Evolutionary conservation across 441 rosid species (phyloP).

Genomic region (Aquilaria agallochum): DNA sequence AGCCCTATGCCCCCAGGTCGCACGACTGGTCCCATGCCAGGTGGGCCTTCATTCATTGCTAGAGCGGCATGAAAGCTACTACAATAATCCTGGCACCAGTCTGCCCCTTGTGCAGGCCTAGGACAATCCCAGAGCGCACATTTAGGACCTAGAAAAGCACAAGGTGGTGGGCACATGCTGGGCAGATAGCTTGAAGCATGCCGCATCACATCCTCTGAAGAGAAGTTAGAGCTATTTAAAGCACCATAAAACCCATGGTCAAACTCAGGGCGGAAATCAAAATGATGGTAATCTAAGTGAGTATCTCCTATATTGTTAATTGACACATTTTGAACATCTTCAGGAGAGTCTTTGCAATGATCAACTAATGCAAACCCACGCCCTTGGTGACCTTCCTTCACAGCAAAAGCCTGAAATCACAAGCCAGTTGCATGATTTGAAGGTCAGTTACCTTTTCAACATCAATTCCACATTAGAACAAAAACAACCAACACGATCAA

Average conservation of each 20-base stretch:
- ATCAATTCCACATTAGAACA: slow-evolving; percentile 4
- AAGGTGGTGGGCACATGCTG: slow-evolving; percentile 73
- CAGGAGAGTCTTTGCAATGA: slow-evolving; percentile 57
- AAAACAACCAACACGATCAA: slow-evolving; percentile 4
- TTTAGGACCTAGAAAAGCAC: slow-evolving; percentile 96
- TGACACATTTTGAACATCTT: slow-evolving; percentile 28
- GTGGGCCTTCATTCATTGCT: slow-evolving; percentile 90
- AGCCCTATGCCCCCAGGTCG: slow-evolving; percentile 95
- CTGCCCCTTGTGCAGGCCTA: slow-evolving; percentile 87
- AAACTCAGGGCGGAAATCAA: slow-evolving; percentile 65
- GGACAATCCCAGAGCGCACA: slow-evolving; percentile 99
- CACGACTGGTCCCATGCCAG: slow-evolving; percentile 89
- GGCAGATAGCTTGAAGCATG: slow-evolving; percentile 58
- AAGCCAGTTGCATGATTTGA: slow-evolving; percentile 17
- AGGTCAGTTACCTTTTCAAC: slow-evolving; percentile 14
- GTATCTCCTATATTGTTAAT: slow-evolving; percentile 39
- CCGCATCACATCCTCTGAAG: slow-evolving; percentile 46
- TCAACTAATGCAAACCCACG: slow-evolving; percentile 43
- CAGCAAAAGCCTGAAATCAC: slow-evolving; percentile 49
- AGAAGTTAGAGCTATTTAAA: slow-evolving; percentile 39
- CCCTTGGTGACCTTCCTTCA: slow-evolving; percentile 55
- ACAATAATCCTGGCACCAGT: slow-evolving; percentile 91
- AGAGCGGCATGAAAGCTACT: slow-evolving; percentile 86
- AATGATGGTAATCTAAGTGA: slow-evolving; percentile 63
- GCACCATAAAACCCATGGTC: slow-evolving; percentile 55